Conservation (phyloP, 371 early-diverging fungal genomes). For the Rhizopus microsporus region DNA sequence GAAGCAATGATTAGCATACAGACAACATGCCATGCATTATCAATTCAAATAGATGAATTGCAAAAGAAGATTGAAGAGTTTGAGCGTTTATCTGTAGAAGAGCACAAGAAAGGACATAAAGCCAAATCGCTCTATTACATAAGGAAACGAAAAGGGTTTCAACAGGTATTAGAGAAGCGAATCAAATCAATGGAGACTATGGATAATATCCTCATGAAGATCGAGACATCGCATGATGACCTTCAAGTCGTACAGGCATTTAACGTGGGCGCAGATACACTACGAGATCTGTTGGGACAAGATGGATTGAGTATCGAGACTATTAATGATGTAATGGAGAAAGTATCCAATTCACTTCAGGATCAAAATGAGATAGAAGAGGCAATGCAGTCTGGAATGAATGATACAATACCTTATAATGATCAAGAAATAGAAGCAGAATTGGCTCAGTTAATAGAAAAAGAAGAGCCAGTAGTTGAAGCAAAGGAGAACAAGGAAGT, state of each 20-base stretch:
- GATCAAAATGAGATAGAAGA: conserved; percentile 60
- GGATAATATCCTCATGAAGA: conserved; percentile 54
- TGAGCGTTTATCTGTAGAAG: conserved; percentile 26
- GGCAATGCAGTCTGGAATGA: conserved; percentile 40
- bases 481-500: conserved; percentile 10
- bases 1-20: conserved; percentile 49
- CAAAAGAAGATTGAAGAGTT: conserved; percentile 41
- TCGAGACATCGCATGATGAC: conserved; percentile 56
- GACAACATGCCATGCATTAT: conserved; percentile 46
- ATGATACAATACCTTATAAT: conserved; percentile 23
- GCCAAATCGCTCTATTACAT: conserved; percentile 53
- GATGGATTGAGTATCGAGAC: conserved; percentile 41
- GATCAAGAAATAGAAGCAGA: conserved; percentile 53
- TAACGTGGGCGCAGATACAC: conserved; percentile 51
- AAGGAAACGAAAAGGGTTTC: conserved; percentile 44
- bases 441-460: conserved; percentile 33
- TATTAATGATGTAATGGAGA: conserved; percentile 52
- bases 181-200: conserved; percentile 55
- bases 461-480: conserved; percentile 5
- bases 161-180: conserved; percentile 45
- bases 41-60: conserved; percentile 48
- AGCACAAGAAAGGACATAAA: conserved; percentile 27
- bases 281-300: conserved; percentile 34
- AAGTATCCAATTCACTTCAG: conserved; percentile 47
- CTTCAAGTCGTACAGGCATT: conserved; percentile 62